These are phyloP conservation scores for Phytophthora hibernalis DNA, from an alignment of 352 stramenopile species.

Conservation along the genomic window DNA sequence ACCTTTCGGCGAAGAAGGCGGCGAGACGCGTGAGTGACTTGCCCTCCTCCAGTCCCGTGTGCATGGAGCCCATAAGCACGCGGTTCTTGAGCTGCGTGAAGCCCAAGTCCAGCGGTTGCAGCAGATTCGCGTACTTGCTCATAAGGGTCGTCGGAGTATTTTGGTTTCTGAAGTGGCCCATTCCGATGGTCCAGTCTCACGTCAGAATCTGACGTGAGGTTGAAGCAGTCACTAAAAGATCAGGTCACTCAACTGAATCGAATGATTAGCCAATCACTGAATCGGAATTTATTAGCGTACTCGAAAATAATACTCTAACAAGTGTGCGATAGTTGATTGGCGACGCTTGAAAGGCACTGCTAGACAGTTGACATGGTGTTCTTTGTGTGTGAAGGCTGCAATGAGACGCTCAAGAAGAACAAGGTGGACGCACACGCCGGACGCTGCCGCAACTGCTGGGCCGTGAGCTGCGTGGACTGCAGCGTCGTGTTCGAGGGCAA, in stretches of 20 bases:
- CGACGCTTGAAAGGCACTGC: slow-evolving; percentile 22
- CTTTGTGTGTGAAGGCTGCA: slow-evolving; percentile 89
- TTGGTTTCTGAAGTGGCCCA: neutral
- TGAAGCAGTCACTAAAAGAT: neutral
- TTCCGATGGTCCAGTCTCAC: neutral
- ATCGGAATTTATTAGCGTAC: neutral
- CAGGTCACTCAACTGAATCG: neutral
- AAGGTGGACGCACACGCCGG: slow-evolving; percentile 91
- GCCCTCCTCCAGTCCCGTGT: slow-evolving; percentile 91
- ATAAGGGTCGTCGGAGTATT: slow-evolving; percentile 18
- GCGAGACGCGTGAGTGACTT: slow-evolving; percentile 87
- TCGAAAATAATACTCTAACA: neutral
- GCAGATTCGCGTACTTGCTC: slow-evolving; percentile 81
- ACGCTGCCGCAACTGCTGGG: slow-evolving; percentile 89
- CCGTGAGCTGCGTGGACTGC: slow-evolving; percentile 95
- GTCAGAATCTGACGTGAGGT: neutral
- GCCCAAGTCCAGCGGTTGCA: slow-evolving; percentile 80
- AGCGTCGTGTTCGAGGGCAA: slow-evolving; percentile 91
- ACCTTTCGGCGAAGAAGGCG: slow-evolving; percentile 94
- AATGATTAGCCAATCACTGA: neutral
- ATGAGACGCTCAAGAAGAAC: slow-evolving; percentile 95
- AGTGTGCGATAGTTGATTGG: slow-evolving; percentile 11
- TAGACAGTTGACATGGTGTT: slow-evolving; percentile 71
- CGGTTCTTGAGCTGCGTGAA: slow-evolving; percentile 89
- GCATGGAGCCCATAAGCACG: slow-evolving; percentile 93